Evolutionary conservation across 805 yeast genomes (phyloP).

Genomic region (Debaryomyces castellii): DNA sequence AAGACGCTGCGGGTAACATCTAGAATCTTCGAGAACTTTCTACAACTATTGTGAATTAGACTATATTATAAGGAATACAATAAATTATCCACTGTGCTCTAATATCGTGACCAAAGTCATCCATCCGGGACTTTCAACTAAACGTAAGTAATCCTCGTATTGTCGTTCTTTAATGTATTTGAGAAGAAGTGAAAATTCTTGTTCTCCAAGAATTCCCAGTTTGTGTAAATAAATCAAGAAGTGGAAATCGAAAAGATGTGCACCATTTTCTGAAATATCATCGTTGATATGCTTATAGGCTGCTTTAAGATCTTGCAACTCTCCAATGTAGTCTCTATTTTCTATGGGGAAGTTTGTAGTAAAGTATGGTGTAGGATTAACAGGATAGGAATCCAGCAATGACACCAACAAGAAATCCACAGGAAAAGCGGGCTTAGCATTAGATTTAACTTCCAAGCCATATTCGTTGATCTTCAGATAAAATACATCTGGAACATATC

Average conservation of each 20-base stretch:
- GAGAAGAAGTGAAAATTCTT: constrained; percentile 53
- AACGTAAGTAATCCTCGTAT: constrained; percentile 45
- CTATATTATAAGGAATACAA: too few species aligned
- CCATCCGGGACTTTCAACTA: constrained; percentile 76
- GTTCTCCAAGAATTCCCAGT: constrained; percentile 54
- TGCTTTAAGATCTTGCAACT: constrained; percentile 62
- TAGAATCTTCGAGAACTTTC: constrained; percentile 9
- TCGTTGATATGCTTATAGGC: constrained; percentile 51
- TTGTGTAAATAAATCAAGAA: constrained; percentile 57
- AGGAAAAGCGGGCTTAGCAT: constrained; percentile 90
- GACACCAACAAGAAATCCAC: constrained; percentile 87
- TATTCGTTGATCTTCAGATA: constrained; percentile 86
- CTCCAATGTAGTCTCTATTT: constrained; percentile 74
- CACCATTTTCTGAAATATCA: constrained; percentile 25
- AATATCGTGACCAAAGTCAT: constrained; percentile 64
- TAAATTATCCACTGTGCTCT: constrained; percentile 32
- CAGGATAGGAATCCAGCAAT: constrained; percentile 90
- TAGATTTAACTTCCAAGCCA: constrained; percentile 79
- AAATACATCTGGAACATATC: constrained; percentile 94
- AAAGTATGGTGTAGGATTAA: constrained; percentile 54
- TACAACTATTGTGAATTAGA: neutral
- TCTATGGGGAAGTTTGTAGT: constrained; percentile 66
- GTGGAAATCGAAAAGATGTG: constrained; percentile 69
- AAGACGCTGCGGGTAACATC: constrained; percentile 7
- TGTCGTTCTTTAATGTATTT: constrained; percentile 45